Conservation (phyloP, 345 rosid genomes). For the Laguncularia racemosa region DNA sequence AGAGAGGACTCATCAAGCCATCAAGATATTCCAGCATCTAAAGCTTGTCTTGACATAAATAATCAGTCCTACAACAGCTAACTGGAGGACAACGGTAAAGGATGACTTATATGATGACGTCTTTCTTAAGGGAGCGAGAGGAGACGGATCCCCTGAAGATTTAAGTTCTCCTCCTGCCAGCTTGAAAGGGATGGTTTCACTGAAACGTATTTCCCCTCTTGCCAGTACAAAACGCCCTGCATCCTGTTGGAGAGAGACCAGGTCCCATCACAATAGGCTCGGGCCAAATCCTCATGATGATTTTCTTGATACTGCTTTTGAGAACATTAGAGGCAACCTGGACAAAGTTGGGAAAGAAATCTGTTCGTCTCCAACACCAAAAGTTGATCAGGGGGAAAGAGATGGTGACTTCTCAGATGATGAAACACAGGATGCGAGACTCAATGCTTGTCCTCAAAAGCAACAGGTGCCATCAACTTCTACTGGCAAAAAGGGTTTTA, state of each 20-base stretch:
- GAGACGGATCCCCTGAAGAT: slow-evolving; percentile 16
- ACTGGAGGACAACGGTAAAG: no score
- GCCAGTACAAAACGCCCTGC: no score
- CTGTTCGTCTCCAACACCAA: slow-evolving; percentile 9
- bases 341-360: slow-evolving; percentile 21
- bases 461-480: slow-evolving; percentile 28
- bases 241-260: no score
- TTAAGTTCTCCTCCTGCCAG: slow-evolving; percentile 35
- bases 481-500: slow-evolving; percentile 41
- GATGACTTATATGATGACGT: no score
- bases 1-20: slow-evolving; percentile 26
- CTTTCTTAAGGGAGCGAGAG: no score
- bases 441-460: slow-evolving; percentile 26
- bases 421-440: slow-evolving; percentile 65
- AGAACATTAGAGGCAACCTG: slow-evolving; percentile 44
- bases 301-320: slow-evolving; percentile 78
- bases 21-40: slow-evolving; percentile 20
- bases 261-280: slow-evolving; percentile 42
- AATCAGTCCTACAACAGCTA: no score
- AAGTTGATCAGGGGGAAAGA: slow-evolving; percentile 16
- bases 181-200: slow-evolving; percentile 55
- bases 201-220: no score
- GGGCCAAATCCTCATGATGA: slow-evolving; percentile 83
- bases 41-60: slow-evolving; percentile 21
- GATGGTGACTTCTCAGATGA: slow-evolving; percentile 41